These are phyloP conservation scores for Pichia sp. DNA, from an alignment of 1,139 yeast species.

Conservation along the genomic window DNA sequence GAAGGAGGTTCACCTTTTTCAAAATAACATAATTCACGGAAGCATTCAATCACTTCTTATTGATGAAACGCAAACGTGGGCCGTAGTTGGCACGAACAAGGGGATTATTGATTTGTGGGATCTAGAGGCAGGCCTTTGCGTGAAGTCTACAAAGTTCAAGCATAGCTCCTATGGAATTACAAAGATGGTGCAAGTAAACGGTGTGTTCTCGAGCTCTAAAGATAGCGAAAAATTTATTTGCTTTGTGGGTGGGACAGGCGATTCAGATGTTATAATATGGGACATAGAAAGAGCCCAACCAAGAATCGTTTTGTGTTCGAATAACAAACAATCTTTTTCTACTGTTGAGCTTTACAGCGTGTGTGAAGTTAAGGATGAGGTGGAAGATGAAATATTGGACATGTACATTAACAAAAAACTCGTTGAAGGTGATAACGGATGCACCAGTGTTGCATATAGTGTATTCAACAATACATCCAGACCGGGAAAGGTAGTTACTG, in stretches of 20 bases:
- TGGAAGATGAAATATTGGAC: constrained; percentile 28
- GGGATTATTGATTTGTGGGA: constrained; percentile 85
- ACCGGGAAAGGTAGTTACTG: constrained; percentile 30
- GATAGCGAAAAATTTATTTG: constrained; percentile 41
- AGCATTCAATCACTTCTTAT: constrained; percentile 55
- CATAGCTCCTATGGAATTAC: constrained; percentile 44
- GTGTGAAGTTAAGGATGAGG: constrained; percentile 21
- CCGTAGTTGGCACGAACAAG: constrained; percentile 66
- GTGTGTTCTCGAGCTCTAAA: constrained; percentile 39
- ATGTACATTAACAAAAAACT: constrained; percentile 24
- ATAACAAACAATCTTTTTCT: constrained; percentile 29
- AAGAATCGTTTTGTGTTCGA: constrained; percentile 47
- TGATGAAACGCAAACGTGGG: constrained; percentile 55
- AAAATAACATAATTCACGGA: constrained; percentile 65
- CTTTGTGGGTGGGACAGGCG: constrained; percentile 64
- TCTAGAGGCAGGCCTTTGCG: constrained; percentile 56
- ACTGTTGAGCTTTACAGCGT: constrained; percentile 37
- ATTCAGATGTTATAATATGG: constrained; percentile 67
- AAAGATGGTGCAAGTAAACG: constrained; percentile 33
- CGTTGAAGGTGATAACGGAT: constrained; percentile 25
- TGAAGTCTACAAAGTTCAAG: constrained; percentile 60
- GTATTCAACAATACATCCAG: constrained; percentile 23
- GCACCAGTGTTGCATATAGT: constrained; percentile 31
- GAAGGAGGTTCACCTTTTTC: constrained; percentile 42
- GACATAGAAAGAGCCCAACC: constrained; percentile 67